Conservation (phyloP, 2,329 filamentous ascomycete species). For the Sphaerulina vaccinii region DNA sequence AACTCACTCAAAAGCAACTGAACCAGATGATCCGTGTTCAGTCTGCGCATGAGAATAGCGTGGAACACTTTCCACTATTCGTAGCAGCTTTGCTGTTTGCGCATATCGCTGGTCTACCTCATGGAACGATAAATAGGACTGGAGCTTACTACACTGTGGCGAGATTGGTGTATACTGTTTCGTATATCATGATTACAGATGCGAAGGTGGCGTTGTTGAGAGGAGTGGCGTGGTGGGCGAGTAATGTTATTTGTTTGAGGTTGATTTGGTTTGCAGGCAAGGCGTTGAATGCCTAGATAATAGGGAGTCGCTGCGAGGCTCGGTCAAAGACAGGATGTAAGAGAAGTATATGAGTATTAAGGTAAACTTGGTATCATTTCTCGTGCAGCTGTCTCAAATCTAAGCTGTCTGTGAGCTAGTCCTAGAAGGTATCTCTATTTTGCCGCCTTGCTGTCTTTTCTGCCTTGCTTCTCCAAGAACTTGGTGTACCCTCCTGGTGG, state of each 20-base stretch:
- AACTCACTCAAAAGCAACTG: conserved; percentile 45
- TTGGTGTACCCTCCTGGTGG: too few relatives aligned
- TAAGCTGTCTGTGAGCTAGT: too few relatives aligned
- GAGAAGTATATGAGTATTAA: neutral
- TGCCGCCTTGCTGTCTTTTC: too few relatives aligned
- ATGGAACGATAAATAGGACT: conserved; percentile 40
- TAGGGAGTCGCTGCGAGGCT: too few relatives aligned
- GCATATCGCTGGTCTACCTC: conserved; percentile 41
- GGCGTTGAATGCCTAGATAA: conserved; percentile 24
- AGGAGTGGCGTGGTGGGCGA: conserved; percentile 45
- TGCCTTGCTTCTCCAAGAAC: too few relatives aligned
- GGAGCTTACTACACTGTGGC: conserved; percentile 44
- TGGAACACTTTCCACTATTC: conserved; percentile 46
- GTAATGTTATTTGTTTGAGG: conserved; percentile 44
- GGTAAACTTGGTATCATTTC: neutral
- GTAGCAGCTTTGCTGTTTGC: conserved; percentile 42
- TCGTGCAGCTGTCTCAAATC: too few relatives aligned
- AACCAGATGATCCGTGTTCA: conserved; percentile 47
- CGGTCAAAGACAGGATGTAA: neutral
- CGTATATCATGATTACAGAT: conserved; percentile 44
- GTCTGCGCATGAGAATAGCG: conserved; percentile 48
- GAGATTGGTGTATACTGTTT: conserved; percentile 42
- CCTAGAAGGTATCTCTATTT: too few relatives aligned
- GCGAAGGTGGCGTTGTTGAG: conserved; percentile 39
- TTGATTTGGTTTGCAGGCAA: conserved; percentile 40